phyloP scores from a whole-genome alignment of 176 grass and related monocot species.

The Juncus effusus region DNA sequence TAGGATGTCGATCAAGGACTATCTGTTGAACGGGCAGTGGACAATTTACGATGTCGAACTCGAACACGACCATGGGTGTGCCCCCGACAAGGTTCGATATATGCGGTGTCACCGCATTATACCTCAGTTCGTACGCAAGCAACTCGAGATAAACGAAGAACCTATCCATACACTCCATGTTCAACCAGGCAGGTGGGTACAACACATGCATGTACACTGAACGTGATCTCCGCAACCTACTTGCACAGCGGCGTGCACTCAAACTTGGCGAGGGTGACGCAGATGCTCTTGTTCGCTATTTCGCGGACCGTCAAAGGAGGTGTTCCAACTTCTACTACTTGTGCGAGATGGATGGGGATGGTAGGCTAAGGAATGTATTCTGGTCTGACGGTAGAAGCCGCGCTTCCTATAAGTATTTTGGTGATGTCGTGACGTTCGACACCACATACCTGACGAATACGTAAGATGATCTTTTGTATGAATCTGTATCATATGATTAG shows the following conservation, averaged over 20 bases:
- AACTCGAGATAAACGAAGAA: neutral
- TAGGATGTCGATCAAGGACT: neutral
- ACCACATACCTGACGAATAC: neutral
- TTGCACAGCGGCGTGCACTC: no score
- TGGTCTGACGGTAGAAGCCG: neutral
- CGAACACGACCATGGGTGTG: neutral
- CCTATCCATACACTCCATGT: neutral
- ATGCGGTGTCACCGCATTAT: neutral
- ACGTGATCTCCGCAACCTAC: neutral
- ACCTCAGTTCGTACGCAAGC: neutral
- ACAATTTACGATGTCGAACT: neutral
- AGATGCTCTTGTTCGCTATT: no score
- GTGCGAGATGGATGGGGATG: neutral
- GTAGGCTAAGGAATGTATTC: neutral
- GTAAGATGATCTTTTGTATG: neutral
- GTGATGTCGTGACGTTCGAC: neutral
- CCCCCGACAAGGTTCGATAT: neutral
- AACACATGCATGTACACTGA: neutral
- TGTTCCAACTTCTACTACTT: neutral
- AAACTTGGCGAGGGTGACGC: no score
- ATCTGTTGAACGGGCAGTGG: neutral
- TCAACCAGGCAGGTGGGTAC: neutral
- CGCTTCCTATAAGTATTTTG: neutral
- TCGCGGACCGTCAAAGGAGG: neutral
- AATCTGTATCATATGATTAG: no score